Evolutionary conservation across 208 protist genomes (phyloP).

Genomic region (Leishmania gerbilli): DNA sequence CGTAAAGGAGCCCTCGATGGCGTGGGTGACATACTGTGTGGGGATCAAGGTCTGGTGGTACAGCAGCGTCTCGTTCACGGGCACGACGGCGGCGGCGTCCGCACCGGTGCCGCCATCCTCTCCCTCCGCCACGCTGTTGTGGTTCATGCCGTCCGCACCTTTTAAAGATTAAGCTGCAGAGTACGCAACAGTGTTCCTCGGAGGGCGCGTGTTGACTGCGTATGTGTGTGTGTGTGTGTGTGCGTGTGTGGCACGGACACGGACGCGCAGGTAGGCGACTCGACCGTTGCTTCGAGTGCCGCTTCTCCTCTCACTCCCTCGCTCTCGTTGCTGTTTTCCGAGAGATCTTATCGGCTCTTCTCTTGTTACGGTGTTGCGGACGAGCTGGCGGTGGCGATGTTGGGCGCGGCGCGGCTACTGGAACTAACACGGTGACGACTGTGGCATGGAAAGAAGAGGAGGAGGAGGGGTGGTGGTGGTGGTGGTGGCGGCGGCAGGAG

Average conservation of each 20-base stretch:
- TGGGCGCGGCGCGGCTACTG: background rate
- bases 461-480: no score
- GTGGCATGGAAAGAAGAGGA: background rate
- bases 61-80: slow-evolving; percentile 50
- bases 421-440: background rate
- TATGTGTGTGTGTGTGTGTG: background rate
- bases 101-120: background rate
- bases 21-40: slow-evolving; percentile 71
- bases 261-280: background rate
- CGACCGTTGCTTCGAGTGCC: background rate
- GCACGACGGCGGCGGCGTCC: slow-evolving; percentile 3
- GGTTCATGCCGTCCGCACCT: background rate
- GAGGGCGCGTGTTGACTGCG: background rate
- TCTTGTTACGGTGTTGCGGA: no score
- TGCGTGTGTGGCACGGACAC: background rate
- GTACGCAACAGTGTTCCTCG: background rate
- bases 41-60: slow-evolving; percentile 89
- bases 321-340: no score
- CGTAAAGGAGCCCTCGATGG: slow-evolving; percentile 78
- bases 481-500: background rate
- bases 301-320: background rate
- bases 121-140: background rate
- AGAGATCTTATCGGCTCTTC: no score
- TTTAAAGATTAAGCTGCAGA: background rate
- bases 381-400: background rate